Evolutionary conservation across 805 yeast species (phyloP), one percentile per base, ranked within the genome.

Genomic region (Tetrapisispora phaffii): DNA sequence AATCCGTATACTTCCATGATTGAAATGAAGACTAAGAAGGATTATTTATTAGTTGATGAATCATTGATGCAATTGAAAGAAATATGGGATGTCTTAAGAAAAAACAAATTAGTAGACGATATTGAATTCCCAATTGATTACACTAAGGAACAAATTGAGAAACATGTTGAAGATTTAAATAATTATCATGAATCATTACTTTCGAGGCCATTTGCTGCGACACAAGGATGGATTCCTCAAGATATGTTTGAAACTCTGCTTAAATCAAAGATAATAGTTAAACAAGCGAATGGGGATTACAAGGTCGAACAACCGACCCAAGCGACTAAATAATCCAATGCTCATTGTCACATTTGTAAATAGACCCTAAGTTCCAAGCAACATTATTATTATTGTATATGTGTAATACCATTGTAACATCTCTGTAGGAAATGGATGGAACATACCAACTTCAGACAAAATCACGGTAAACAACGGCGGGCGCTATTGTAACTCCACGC

Each of bases 221-320:
- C 96, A 21, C 83, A 85, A 44, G 96, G 96, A 5, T 90, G 97
- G 96, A 76, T 93, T 46, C 96, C 97, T 16, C 96, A 87, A 60
- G 95, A 87, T 59, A 79, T 87, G 83, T 89, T 90, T 58, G 82
- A 78, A 29, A 75, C 76, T 41, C 71, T 86, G 55, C 64, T 79
- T 34, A 76, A 78, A 19, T 80, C 80, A 49, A 93, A 90, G 0
- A 71, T 82, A 46, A 70, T 90, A 46, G 78, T 76, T 44, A 74
- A 79, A 50, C 73, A 73, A 17, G 77, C 74, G 19, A 76, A 77
- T 26, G 84, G 82, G 28, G 73, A 78, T 52, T 80, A 76, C 59
- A 32, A 51, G 7, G 45, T 59, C n/a, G 17, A 26, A 16, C 46
- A 28, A 33, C 34, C 24, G 20, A 16, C 12, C 19, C 24, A 16